phyloP scores from a whole-genome alignment of 2,329 filamentous ascomycete genomes.

The Fusarium sp. region DNA sequence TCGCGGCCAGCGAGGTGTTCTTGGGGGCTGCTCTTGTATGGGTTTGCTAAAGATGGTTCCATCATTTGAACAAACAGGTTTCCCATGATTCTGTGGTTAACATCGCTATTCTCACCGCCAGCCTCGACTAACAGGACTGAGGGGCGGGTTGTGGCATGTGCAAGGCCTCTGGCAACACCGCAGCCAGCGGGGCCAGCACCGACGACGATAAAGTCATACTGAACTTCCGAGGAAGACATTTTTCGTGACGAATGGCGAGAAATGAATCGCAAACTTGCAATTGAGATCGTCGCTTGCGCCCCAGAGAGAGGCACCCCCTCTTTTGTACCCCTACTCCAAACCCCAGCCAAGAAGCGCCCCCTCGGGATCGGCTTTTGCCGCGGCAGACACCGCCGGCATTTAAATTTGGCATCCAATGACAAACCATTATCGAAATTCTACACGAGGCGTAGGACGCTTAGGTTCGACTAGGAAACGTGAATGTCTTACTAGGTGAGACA shows the following conservation, averaged over 20 bases:
- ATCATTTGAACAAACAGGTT: conserved; percentile 30
- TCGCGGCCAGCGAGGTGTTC: conserved; percentile 18
- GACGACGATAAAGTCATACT: conserved; percentile 33
- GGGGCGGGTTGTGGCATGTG: conserved; percentile 12
- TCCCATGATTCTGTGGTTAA: conserved; percentile 20
- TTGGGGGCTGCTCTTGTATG: conserved; percentile 27
- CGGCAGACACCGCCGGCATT: not conserved
- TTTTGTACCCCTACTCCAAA: not conserved
- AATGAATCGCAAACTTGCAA: not conserved
- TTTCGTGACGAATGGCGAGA: not conserved
- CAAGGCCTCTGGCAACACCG: conserved; percentile 21
- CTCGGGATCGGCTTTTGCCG: not conserved
- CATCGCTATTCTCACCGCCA: conserved; percentile 25
- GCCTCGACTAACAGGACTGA: conserved; percentile 25
- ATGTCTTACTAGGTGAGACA: not conserved
- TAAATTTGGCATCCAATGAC: not conserved
- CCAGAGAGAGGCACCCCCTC: not conserved
- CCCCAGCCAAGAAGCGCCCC: not conserved
- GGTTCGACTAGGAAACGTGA: not conserved
- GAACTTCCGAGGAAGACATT: not conserved
- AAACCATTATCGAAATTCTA: not conserved
- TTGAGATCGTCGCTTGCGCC: not conserved
- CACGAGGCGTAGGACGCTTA: not conserved
- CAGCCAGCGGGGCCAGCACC: conserved; percentile 31
- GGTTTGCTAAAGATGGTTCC: conserved; percentile 13